Conservation (phyloP, 2,329 filamentous ascomycete species). For the Ploettnerulaceae sp. region DNA sequence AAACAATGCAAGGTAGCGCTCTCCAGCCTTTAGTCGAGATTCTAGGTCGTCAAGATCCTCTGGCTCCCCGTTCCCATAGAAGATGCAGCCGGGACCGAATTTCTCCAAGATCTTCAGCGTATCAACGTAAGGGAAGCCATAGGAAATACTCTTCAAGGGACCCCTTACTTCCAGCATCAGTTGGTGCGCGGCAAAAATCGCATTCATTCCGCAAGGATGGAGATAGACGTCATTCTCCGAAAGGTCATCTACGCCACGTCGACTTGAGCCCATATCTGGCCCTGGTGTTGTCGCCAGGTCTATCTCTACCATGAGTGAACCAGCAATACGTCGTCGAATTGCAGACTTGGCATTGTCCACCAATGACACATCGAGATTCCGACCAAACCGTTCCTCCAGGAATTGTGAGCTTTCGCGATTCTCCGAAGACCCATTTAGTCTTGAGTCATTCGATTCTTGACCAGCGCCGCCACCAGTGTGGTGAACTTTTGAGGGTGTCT, state of each 20-base stretch:
- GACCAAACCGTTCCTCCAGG: constrained; percentile 88
- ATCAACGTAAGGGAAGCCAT: constrained; percentile 97
- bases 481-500: constrained; percentile 25
- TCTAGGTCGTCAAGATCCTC: constrained; percentile 83
- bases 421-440: constrained; percentile 25
- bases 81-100: constrained; percentile 82
- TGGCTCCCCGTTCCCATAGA: constrained; percentile 77
- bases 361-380: constrained; percentile 78
- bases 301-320: constrained; percentile 68
- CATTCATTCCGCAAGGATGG: constrained; percentile 87
- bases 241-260: constrained; percentile 58
- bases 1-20: constrained; percentile 78
- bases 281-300: constrained; percentile 57
- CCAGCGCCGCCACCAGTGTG: constrained; percentile 8
- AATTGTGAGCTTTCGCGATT: constrained; percentile 68
- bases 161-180: constrained; percentile 62
- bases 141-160: constrained; percentile 73
- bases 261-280: constrained; percentile 44
- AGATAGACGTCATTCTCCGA: constrained; percentile 85
- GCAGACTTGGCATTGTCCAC: constrained; percentile 80
- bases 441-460: background rate
- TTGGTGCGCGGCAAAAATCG: constrained; percentile 85
- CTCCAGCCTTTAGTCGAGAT: constrained; percentile 60
- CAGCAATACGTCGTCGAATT: constrained; percentile 81
- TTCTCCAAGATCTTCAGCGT: constrained; percentile 93